Evolutionary conservation across 257 asterid genomes (phyloP).

Genomic region (Ehretia macrophylla): DNA sequence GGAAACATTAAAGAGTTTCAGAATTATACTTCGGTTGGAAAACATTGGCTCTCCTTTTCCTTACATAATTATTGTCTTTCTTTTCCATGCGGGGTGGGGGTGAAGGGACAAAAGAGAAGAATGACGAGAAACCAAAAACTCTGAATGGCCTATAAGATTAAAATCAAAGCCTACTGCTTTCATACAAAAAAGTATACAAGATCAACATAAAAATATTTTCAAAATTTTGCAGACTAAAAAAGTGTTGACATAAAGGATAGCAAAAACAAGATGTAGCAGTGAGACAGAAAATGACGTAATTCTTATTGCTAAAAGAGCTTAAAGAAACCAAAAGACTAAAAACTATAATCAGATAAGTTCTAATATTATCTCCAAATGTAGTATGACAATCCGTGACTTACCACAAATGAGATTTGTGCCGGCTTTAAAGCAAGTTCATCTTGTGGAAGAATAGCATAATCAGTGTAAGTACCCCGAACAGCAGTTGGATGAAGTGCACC

Average conservation of each 20-base stretch:
- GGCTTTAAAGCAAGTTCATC: conserved; percentile 83
- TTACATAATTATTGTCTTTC: too few relatives aligned
- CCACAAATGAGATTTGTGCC: conserved; percentile 76
- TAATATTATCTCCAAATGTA: background rate
- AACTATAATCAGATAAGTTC: background rate
- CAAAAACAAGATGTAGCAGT: too few relatives aligned
- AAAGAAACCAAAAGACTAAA: background rate
- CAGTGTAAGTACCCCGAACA: conserved; percentile 93
- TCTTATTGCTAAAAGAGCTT: background rate
- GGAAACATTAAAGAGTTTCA: conserved; percentile 14
- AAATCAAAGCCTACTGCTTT: too few relatives aligned
- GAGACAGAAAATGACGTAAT: too few relatives aligned
- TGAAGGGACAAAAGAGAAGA: too few relatives aligned
- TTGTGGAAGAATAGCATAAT: conserved; percentile 80
- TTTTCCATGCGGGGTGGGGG: too few relatives aligned
- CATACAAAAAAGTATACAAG: too few relatives aligned
- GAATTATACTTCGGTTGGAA: background rate
- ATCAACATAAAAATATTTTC: too few relatives aligned
- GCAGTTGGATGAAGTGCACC: conserved; percentile 99
- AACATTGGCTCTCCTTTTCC: background rate
- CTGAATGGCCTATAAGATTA: too few relatives aligned
- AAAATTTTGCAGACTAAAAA: background rate
- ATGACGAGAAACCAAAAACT: too few relatives aligned
- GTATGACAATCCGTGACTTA: conserved; percentile 25
- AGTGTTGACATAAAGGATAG: background rate